Evolutionary conservation across 2,329 filamentous ascomycete genomes (phyloP).

Genomic region (Neofusicoccum kwambonambiense): DNA sequence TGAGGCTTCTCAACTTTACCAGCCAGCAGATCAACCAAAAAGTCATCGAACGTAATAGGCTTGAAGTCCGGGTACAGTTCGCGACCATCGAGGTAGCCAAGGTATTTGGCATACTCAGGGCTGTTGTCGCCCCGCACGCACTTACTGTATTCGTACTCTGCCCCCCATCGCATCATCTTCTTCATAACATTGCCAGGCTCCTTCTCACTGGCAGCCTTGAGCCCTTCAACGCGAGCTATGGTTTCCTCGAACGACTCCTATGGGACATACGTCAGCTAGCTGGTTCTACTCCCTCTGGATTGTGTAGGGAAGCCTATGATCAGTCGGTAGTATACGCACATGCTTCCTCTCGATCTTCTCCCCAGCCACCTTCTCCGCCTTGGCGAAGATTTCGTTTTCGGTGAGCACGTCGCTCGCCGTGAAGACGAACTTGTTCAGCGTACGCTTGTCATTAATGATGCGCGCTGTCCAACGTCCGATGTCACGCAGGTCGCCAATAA

Average conservation of each 20-base stretch:
- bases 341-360: conserved; percentile 35
- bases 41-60: not conserved
- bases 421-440: conserved; percentile 54
- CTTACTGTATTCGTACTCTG: conserved; percentile 22
- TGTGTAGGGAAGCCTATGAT: not conserved
- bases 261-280: not conserved
- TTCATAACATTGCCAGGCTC: not conserved
- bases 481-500: conserved; percentile 53
- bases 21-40: not conserved
- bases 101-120: conserved; percentile 52
- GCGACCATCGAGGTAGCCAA: conserved; percentile 54
- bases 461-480: conserved; percentile 53
- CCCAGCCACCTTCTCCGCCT: conserved; percentile 50
- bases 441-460: conserved; percentile 53
- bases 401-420: conserved; percentile 48
- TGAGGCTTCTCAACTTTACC: not conserved
- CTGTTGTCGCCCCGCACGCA: conserved; percentile 55
- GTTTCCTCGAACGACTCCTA: not conserved
- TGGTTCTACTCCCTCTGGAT: not conserved
- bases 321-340: not conserved
- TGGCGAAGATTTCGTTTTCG: conserved; percentile 47
- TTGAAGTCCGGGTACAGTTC: conserved; percentile 55
- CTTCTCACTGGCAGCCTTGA: not conserved
- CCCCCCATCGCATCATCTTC: not conserved
- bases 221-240: not conserved